Conservation (phyloP, 2,329 filamentous ascomycete species). For the Diaporthe vaccinii region DNA sequence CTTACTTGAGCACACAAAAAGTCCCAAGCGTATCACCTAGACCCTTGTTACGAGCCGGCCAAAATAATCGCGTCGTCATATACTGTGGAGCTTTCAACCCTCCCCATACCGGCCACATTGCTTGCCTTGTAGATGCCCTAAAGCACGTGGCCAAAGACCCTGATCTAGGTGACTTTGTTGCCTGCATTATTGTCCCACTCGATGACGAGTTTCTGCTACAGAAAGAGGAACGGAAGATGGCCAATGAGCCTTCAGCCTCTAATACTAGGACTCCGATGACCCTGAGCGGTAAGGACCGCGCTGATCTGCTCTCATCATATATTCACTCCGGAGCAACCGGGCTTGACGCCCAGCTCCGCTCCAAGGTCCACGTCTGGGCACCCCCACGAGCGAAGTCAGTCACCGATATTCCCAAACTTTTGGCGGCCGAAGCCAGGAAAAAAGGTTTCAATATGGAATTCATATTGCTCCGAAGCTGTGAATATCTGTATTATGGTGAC, state of each 20-base stretch:
- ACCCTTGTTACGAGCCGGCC: neutral
- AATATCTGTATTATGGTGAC: neutral
- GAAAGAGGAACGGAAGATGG: neutral
- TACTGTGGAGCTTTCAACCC: conserved; percentile 11
- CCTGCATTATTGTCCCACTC: neutral
- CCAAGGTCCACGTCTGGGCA: neutral
- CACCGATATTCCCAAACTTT: neutral
- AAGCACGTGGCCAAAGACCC: neutral
- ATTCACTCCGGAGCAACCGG: conserved; percentile 4
- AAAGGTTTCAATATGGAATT: neutral
- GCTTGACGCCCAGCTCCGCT: neutral
- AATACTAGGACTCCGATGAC: neutral
- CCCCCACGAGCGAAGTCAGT: neutral
- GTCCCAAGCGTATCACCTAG: neutral
- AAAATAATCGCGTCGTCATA: neutral
- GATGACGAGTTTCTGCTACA: neutral
- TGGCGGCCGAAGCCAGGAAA: neutral
- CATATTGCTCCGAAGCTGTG: neutral
- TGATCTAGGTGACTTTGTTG: neutral
- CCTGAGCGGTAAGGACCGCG: neutral
- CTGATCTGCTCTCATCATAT: conserved; percentile 4
- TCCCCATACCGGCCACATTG: neutral
- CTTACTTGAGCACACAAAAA: conserved; percentile 6
- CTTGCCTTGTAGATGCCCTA: neutral
- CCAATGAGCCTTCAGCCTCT: neutral